phyloP scores from a whole-genome alignment of 2,329 filamentous ascomycete genomes.

The Huntiella savannae region DNA sequence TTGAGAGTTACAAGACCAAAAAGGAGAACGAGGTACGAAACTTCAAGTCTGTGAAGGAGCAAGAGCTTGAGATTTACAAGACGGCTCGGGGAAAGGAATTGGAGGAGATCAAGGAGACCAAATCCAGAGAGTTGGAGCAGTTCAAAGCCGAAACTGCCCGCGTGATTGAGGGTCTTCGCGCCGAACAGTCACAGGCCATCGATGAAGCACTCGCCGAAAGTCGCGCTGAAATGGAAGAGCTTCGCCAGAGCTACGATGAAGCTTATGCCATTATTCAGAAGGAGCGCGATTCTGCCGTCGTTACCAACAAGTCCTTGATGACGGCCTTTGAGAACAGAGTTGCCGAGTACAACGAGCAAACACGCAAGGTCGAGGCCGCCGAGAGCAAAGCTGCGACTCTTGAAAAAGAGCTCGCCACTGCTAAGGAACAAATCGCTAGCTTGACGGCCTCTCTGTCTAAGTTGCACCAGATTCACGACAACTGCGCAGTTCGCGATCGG shows the following conservation, averaged over 20 bases:
- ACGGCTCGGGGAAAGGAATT: slow-evolving; percentile 8
- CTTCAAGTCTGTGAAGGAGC: slow-evolving; percentile 9
- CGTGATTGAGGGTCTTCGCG: slow-evolving; percentile 1
- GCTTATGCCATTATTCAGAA: not conserved
- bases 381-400: not conserved
- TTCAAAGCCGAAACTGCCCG: slow-evolving; percentile 2
- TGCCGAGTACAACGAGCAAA: slow-evolving; percentile 8
- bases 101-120: slow-evolving; percentile 8
- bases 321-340: slow-evolving; percentile 8
- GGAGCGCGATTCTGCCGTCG: slow-evolving; percentile 8
- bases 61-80: slow-evolving; percentile 9
- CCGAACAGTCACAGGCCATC: slow-evolving; percentile 3
- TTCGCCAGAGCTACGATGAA: slow-evolving; percentile 2
- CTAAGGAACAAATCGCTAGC: not conserved
- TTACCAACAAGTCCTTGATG: slow-evolving; percentile 10
- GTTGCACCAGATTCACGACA: slow-evolving; percentile 3
- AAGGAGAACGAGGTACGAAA: slow-evolving; percentile 9
- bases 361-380: slow-evolving; percentile 1
- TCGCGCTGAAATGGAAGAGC: slow-evolving; percentile 4
- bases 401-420: slow-evolving; percentile 4
- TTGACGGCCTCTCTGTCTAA: slow-evolving; percentile 2
- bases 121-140: slow-evolving; percentile 6
- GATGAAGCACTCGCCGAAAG: slow-evolving; percentile 3
- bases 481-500: slow-evolving; percentile 8
- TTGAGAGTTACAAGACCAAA: slow-evolving; percentile 9